Conservation (phyloP, 768 basidiomycete species). For the Collybiopsis confluens region DNA sequence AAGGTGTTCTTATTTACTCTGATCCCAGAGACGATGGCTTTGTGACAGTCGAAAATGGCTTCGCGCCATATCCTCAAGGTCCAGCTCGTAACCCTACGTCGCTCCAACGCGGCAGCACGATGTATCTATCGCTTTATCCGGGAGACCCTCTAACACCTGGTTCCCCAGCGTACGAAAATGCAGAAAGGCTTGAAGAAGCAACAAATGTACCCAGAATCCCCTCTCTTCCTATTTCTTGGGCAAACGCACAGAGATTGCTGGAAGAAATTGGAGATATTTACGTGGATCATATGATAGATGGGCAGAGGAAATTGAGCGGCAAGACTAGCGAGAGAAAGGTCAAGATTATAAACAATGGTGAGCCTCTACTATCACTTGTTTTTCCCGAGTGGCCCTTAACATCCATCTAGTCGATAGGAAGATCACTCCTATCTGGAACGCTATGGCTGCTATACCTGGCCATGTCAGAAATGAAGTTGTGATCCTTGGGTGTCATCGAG, state of each 20-base stretch:
- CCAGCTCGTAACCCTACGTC: constrained; percentile 60
- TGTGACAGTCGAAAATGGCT: constrained; percentile 59
- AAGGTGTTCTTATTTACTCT: constrained; percentile 57
- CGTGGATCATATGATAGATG: constrained; percentile 23
- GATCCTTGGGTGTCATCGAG: constrained; percentile 70
- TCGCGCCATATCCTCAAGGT: constrained; percentile 63
- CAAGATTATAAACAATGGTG: constrained; percentile 56
- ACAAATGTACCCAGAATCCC: constrained; percentile 51
- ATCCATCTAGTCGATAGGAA: constrained; percentile 24
- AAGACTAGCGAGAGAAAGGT: constrained; percentile 32
- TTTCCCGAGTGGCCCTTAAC: background rate
- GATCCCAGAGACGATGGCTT: constrained; percentile 64
- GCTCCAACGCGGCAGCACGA: constrained; percentile 65
- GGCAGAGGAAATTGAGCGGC: constrained; percentile 1
- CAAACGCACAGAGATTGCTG: constrained; percentile 57
- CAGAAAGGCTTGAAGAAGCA: constrained; percentile 46
- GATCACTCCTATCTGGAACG: constrained; percentile 71
- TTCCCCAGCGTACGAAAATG: constrained; percentile 63
- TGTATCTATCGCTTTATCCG: constrained; percentile 56
- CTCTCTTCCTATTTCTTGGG: constrained; percentile 64
- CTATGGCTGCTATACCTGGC: constrained; percentile 61
- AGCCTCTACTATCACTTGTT: background rate
- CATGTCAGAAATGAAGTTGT: constrained; percentile 63
- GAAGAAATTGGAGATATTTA: constrained; percentile 37
- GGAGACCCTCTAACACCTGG: constrained; percentile 47